Base-by-base conservation (phyloP, 2,329 filamentous ascomycete species). In the Colletotrichum musae region DNA sequence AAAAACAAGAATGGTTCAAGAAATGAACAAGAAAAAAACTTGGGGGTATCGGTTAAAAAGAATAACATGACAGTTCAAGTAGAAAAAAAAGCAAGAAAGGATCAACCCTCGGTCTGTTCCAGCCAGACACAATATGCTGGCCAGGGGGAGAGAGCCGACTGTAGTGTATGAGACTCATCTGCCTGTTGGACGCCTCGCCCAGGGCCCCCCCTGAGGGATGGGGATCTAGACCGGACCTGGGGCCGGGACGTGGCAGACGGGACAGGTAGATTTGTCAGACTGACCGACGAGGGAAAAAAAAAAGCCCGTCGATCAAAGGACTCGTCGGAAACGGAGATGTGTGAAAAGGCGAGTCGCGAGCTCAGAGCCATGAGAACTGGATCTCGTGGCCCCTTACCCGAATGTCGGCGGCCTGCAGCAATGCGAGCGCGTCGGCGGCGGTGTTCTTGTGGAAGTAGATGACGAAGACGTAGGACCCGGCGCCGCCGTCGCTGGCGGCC, bases 391-490 rank as follows among this genome's bases (percentile, higher is more conserved):
- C 65, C 56, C 65, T 64, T 54, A 68, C 65, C 48, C 65, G 60
- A 54, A 68, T 68, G 61, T 68, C 65, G 7, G 65, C 65, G 54
- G 65, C 61, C 41, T 56, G 47, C 13, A 68, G 54, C 61, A 65
- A n/a, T 13, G 60, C 61, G 53, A 68, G 65, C 28, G 65, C 65
- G 54, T 68, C 54, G 54, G 60, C 61, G 39, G 65, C 65, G n/a
- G 61, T 36, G 54, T 47, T 53, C 60, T 68, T 68, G 60, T 68
- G 65, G 54, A 68, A 68, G 65, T 68, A 68, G 65, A 68, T n/a
- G 54, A 68, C 65, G 24, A 68, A 68, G 12, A 48, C 16, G 65
- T 59, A 68, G 48, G 28, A 32, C 7, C 53, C 65, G 18, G 39
- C 54, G 48, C 21, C 47, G 24, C 13, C 59, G 4, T 68, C 65